Conservation (phyloP, 2,329 filamentous ascomycete genomes). For the Ambrosiella beaveri region DNA sequence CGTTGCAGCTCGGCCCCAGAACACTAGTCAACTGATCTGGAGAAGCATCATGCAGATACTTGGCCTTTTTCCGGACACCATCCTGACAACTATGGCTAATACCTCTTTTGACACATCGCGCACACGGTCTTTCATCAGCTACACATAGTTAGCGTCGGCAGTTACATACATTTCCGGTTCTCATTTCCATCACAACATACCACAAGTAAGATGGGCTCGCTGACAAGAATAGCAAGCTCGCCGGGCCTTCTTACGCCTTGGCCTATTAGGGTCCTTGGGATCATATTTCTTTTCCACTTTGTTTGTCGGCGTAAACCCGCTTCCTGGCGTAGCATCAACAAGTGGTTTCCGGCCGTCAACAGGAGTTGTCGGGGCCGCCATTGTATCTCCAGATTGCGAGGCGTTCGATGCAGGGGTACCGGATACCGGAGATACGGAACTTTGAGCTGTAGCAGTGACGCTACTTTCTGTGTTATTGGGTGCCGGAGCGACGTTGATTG, state of each 20-base stretch:
- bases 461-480: not conserved
- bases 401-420: not conserved
- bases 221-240: conserved; percentile 95
- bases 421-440: not conserved
- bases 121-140: conserved; percentile 92
- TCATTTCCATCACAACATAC: conserved; percentile 38
- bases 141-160: conserved; percentile 7
- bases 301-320: conserved; percentile 27
- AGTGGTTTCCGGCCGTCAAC: not conserved
- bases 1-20: conserved; percentile 53
- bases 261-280: conserved; percentile 78
- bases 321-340: not conserved
- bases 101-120: conserved; percentile 83
- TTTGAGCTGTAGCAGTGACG: not conserved
- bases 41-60: conserved; percentile 93
- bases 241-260: conserved; percentile 86
- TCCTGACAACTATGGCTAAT: conserved; percentile 86
- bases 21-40: conserved; percentile 80
- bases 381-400: not conserved
- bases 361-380: not conserved
- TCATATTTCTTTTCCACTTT: conserved; percentile 50
- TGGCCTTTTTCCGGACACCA: conserved; percentile 94
- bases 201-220: conserved; percentile 90
- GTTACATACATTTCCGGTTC: not conserved
- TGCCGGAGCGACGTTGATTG: not conserved